A percentile compares a stretch with the other conserved stretches of the same genome.
Conservation (phyloP, 805 yeast genomes). For the Wickerhamiella azyma region DNA sequence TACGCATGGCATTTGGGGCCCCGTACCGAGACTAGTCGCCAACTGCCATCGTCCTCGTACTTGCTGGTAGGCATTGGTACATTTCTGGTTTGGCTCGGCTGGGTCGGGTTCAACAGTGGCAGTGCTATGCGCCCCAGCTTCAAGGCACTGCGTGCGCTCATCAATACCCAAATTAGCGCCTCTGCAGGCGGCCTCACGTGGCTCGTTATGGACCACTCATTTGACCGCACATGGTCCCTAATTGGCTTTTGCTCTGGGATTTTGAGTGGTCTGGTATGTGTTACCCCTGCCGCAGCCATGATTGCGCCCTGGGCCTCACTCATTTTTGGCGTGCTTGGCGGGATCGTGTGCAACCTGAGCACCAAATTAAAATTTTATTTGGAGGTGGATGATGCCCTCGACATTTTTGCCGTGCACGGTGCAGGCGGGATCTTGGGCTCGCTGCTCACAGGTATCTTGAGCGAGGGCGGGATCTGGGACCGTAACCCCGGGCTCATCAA, state of each 20-base stretch:
- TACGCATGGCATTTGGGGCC: slow-evolving; percentile 54
- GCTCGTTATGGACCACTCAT: slow-evolving; percentile 31
- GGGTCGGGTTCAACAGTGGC: slow-evolving; percentile 72
- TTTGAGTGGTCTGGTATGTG: slow-evolving; percentile 84
- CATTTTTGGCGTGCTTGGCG: slow-evolving; percentile 60
- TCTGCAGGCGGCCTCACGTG: slow-evolving; percentile 35
- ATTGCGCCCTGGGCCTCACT: slow-evolving; percentile 77
- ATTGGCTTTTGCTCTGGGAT: slow-evolving; percentile 92
- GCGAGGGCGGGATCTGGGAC: slow-evolving; percentile 72
- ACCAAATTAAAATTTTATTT: slow-evolving; percentile 63
- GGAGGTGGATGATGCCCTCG: slow-evolving; percentile 86
- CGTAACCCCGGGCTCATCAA: slow-evolving; percentile 67
- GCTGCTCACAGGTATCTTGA: slow-evolving; percentile 77
- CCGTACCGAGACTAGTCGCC: slow-evolving; percentile 31
- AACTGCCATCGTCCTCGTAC: slow-evolving; percentile 50
- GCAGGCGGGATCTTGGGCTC: slow-evolving; percentile 31
- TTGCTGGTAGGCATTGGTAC: slow-evolving; percentile 57
- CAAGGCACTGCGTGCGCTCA: slow-evolving; percentile 34
- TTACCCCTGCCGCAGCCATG: slow-evolving; percentile 94
- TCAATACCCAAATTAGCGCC: slow-evolving; percentile 42
- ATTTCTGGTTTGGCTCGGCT: slow-evolving; percentile 57
- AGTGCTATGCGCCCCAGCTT: slow-evolving; percentile 31
- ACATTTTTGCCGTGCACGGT: slow-evolving; percentile 66
- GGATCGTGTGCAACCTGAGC: slow-evolving; percentile 67
- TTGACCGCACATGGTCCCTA: slow-evolving; percentile 81